phyloP scores from a whole-genome alignment of 176 grass and related monocot genomes.

The Puya raimondii region DNA sequence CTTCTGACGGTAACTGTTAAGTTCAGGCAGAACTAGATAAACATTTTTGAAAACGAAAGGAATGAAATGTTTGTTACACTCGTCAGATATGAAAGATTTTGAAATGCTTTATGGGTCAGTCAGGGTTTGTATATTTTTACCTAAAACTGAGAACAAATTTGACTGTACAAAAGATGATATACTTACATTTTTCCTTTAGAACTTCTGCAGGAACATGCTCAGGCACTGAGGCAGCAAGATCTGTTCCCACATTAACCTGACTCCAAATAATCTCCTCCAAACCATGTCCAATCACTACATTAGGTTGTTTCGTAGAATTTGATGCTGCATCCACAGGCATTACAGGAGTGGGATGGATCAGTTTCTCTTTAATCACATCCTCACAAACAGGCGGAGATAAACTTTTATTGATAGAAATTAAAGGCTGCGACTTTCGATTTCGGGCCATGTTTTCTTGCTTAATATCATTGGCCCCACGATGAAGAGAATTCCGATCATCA shows the following conservation, averaged over 20 bases:
- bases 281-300: slow-evolving; percentile 21
- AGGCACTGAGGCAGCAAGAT: slow-evolving; percentile 7
- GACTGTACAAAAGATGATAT: not conserved
- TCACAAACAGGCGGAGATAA: not conserved
- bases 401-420: not conserved
- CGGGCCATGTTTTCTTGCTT: slow-evolving; percentile 9
- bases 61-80: too few species aligned
- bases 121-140: too few species aligned
- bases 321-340: not conserved
- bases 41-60: too few species aligned
- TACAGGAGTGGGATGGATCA: slow-evolving; percentile 13
- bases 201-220: slow-evolving; percentile 21
- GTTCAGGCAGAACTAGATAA: too few species aligned
- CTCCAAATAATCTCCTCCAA: slow-evolving; percentile 10
- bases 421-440: not conserved
- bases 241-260: slow-evolving; percentile 17
- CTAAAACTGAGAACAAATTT: too few species aligned
- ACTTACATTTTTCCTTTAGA: slow-evolving; percentile 30
- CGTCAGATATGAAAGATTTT: too few species aligned
- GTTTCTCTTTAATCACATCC: slow-evolving; percentile 3
- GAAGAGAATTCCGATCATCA: slow-evolving; percentile 1
- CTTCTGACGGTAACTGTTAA: too few species aligned
- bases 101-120: too few species aligned
- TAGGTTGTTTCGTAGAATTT: not conserved
- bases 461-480: slow-evolving; percentile 4